Conservation (phyloP, 2,329 filamentous ascomycete genomes). For the Xylariaceae sp. region DNA sequence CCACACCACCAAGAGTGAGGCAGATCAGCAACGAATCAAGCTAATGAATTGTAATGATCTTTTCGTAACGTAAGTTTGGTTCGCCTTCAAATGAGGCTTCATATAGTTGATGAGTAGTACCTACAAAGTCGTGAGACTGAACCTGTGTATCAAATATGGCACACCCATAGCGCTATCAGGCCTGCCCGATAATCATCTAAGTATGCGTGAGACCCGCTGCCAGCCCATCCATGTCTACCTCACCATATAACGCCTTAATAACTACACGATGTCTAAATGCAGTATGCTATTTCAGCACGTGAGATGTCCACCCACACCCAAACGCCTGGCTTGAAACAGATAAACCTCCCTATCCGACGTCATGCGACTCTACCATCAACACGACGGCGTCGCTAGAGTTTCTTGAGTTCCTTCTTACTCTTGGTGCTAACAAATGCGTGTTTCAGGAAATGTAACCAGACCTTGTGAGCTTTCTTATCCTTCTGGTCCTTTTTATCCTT, state of each 20-base stretch:
- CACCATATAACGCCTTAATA: neutral
- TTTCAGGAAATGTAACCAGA: conserved; percentile 71
- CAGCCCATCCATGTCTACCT: neutral
- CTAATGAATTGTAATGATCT: neutral
- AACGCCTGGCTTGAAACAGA: conserved; percentile 15
- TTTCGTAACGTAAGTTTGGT: neutral
- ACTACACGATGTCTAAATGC: neutral
- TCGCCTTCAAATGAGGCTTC: neutral
- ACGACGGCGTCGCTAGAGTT: conserved; percentile 26
- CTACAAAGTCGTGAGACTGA: neutral
- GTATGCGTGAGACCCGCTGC: neutral
- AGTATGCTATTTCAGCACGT: too few species aligned
- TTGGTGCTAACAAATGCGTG: conserved; percentile 76
- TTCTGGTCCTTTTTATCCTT: conserved; percentile 48
- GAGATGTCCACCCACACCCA: neutral
- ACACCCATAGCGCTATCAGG: neutral
- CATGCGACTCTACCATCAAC: neutral
- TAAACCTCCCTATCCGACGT: neutral
- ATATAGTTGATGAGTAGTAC: neutral
- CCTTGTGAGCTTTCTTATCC: conserved; percentile 57
- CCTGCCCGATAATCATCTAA: neutral
- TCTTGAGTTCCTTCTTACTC: conserved; percentile 57
- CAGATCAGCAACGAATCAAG: neutral
- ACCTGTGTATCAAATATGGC: neutral
- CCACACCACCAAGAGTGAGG: neutral